Percentiles rank a stretch among this genome's conserved stretches.
phyloP scores from a whole-genome alignment of 306 rosid species.

The Hippophae rhamnoides region DNA sequence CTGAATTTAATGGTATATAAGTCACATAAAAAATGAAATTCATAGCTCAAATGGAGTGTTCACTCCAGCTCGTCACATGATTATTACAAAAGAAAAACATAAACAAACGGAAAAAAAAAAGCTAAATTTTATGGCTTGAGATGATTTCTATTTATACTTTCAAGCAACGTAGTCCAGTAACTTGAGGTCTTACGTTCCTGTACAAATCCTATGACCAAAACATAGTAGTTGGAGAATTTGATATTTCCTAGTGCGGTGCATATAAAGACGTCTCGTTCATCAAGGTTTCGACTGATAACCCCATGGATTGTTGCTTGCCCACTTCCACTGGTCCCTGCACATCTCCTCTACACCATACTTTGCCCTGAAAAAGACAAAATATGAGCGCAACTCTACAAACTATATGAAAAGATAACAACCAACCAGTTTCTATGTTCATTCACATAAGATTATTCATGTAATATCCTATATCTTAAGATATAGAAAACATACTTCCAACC shows the following conservation, averaged over 20 bases:
- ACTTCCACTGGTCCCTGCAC: constrained; percentile 98
- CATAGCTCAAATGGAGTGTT: too few relatives aligned
- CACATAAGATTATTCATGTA: too few relatives aligned
- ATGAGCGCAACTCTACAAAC: neutral
- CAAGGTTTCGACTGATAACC: constrained; percentile 53
- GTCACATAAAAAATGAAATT: too few relatives aligned
- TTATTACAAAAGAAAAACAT: too few relatives aligned
- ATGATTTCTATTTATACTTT: too few relatives aligned
- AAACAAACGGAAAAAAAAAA: too few relatives aligned
- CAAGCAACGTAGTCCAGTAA: too few relatives aligned
- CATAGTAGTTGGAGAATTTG: constrained; percentile 3
- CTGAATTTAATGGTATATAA: too few relatives aligned
- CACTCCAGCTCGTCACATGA: too few relatives aligned
- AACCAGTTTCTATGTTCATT: neutral
- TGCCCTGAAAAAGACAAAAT: constrained; percentile 28
- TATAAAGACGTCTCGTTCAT: constrained; percentile 15
- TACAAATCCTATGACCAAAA: constrained; percentile 8
- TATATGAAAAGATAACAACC: neutral
- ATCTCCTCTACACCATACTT: constrained; percentile 63
- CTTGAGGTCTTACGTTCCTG: neutral
- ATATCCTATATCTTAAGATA: too few relatives aligned
- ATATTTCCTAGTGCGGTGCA: neutral
- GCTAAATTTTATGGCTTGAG: too few relatives aligned
- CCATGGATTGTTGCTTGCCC: constrained; percentile 86
- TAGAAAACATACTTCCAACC: constrained; percentile 55